Evolutionary conservation across 306 rosid species (phyloP).

Genomic region (Vachellia pachyceras): DNA sequence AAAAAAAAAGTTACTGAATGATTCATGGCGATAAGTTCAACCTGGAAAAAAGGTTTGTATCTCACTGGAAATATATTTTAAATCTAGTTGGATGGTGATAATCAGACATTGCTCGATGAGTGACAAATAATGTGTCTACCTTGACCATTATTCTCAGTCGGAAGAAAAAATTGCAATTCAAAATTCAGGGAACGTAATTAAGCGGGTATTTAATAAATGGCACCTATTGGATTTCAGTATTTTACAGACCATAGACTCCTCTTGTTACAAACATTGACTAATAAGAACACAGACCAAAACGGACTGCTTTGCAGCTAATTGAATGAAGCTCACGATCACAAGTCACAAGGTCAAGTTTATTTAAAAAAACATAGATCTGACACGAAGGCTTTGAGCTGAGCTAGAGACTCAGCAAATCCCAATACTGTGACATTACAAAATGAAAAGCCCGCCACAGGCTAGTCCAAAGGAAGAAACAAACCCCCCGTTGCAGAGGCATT

Average conservation of each 20-base stretch:
- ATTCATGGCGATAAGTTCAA: too few species aligned
- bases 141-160: not conserved
- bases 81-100: not conserved
- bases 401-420: constrained; percentile 34
- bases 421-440: constrained; percentile 18
- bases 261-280: not conserved
- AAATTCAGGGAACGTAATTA: too few species aligned
- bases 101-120: not conserved
- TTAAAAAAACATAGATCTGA: constrained; percentile 20
- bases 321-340: constrained; percentile 11
- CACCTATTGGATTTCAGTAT: not conserved
- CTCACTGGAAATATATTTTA: not conserved
- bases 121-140: not conserved
- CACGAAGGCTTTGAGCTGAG: not conserved
- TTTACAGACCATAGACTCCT: not conserved
- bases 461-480: constrained; percentile 60
- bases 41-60: too few species aligned
- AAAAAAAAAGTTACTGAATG: too few species aligned
- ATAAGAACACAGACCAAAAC: not conserved
- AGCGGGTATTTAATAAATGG: not conserved
- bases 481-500: constrained; percentile 18
- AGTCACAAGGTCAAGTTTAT: not conserved
- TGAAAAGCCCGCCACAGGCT: constrained; percentile 42
- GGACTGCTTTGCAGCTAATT: not conserved
- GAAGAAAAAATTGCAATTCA: not conserved